Evolutionary conservation across 2,329 filamentous ascomycete species (phyloP).

Genomic region (Chalaropsis ovoidea): DNA sequence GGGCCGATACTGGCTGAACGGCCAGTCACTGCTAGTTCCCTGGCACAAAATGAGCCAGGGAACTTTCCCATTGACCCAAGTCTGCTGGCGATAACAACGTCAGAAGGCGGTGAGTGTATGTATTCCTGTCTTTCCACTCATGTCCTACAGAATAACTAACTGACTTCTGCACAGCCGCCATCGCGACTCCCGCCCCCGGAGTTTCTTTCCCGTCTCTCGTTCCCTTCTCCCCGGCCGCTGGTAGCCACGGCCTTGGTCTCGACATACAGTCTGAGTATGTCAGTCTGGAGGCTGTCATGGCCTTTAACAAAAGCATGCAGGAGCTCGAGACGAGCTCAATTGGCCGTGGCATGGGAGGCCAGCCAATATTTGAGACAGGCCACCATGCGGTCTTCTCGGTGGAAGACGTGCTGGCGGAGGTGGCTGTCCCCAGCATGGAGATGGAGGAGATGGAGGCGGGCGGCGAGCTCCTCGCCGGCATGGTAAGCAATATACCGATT

Average conservation of each 20-base stretch:
- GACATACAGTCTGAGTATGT: neutral
- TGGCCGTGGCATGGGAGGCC: neutral
- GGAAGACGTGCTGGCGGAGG: neutral
- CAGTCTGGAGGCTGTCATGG: constrained; percentile 1
- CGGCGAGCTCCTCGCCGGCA: neutral
- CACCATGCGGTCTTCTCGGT: neutral
- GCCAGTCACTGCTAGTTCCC: neutral
- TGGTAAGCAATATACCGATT: neutral
- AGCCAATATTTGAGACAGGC: neutral
- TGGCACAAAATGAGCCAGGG: neutral
- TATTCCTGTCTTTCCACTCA: neutral
- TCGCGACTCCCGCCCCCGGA: neutral
- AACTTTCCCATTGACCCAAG: constrained; percentile 2
- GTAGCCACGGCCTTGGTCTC: neutral
- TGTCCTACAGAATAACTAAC: neutral
- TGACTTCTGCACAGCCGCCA: neutral
- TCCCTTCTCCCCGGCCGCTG: neutral
- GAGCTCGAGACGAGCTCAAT: neutral
- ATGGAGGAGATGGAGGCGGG: neutral
- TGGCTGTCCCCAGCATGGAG: neutral
- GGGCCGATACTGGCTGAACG: neutral
- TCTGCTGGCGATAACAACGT: neutral
- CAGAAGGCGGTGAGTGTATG: neutral
- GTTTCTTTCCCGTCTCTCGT: neutral
- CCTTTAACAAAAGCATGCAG: constrained; percentile 3